phyloP scores from a whole-genome alignment of 2,329 filamentous ascomycete species.

The Massarina eburnea region DNA sequence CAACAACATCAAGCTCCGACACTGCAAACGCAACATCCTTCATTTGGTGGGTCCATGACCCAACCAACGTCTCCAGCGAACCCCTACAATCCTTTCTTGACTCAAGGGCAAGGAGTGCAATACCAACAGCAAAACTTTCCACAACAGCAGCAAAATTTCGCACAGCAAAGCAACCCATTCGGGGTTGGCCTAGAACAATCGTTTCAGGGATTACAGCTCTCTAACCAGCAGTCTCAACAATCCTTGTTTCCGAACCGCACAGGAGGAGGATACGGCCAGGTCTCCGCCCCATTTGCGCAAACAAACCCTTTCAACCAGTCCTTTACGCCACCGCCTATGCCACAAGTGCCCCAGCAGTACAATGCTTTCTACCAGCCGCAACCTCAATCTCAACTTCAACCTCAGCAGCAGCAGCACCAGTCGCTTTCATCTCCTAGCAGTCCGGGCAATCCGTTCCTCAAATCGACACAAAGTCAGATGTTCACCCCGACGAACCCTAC shows the following conservation, averaged over 20 bases:
- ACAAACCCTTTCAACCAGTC: constrained; percentile 46
- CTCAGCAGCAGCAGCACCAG: constrained; percentile 34
- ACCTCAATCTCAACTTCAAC: too few species aligned
- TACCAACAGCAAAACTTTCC: constrained; percentile 22
- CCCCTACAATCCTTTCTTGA: constrained; percentile 71
- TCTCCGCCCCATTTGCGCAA: constrained; percentile 41
- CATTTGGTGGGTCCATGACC: constrained; percentile 20
- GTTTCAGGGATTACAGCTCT: constrained; percentile 75
- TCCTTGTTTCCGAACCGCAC: constrained; percentile 75
- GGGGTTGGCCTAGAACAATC: constrained; percentile 60
- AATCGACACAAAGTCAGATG: constrained; percentile 45
- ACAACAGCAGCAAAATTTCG: constrained; percentile 13
- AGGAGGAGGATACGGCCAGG: constrained; percentile 61
- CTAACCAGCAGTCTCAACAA: constrained; percentile 27
- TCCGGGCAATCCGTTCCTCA: constrained; percentile 48
- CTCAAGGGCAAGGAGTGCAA: constrained; percentile 36
- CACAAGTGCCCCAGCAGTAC: constrained; percentile 44
- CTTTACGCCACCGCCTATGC: constrained; percentile 45
- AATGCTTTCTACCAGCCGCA: constrained; percentile 35
- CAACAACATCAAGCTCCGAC: constrained; percentile 32
- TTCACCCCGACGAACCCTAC: constrained; percentile 40
- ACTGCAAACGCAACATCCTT: constrained; percentile 34
- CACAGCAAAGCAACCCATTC: constrained; percentile 24
- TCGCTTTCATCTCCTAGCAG: constrained; percentile 43
- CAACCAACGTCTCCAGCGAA: constrained; percentile 40